phyloP scores from a whole-genome alignment of 164 flowering plant species.

The Protea cynaroides region DNA sequence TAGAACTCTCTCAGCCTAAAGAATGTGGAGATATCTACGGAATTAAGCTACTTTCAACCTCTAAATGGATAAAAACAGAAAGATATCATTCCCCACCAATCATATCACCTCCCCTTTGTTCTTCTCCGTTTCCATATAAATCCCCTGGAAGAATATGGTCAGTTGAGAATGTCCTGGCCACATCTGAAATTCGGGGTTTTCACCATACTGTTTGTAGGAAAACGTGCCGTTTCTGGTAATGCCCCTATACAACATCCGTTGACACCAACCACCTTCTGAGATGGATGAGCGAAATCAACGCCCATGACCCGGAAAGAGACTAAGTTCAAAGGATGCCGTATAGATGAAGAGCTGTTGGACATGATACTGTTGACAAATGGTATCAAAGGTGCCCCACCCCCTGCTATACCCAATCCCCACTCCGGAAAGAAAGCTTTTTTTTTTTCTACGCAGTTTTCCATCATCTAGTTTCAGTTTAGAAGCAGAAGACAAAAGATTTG shows the following conservation, averaged over 20 bases:
- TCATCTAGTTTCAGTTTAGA: conserved; percentile 31
- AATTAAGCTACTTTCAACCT: too few relatives aligned
- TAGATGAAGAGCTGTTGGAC: too few relatives aligned
- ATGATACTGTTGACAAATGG: conserved; percentile 12
- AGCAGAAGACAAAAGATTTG: conserved; percentile 35
- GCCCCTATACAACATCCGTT: conserved; percentile 55
- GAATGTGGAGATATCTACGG: too few relatives aligned
- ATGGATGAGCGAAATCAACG: conserved; percentile 30
- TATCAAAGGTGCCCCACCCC: conserved; percentile 23
- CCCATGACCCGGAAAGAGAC: conserved; percentile 63
- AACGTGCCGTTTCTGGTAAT: conserved; percentile 33
- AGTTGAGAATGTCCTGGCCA: conserved; percentile 51
- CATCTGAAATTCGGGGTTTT: conserved; percentile 38
- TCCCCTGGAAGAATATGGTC: conserved; percentile 53
- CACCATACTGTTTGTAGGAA: conserved; percentile 15
- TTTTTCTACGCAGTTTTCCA: conserved; percentile 22
- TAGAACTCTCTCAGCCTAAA: too few relatives aligned
- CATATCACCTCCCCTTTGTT: too few relatives aligned
- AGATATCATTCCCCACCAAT: too few relatives aligned
- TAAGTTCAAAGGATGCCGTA: conserved; percentile 36
- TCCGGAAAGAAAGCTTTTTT: conserved; percentile 37
- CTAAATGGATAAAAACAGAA: too few relatives aligned
- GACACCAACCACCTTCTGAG: conserved; percentile 40
- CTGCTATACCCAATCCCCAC: conserved; percentile 74
- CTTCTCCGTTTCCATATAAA: conserved; percentile 51